Evolutionary conservation across 352 stramenopile genomes (phyloP).

Genomic region (Phytophthora pistaciae): DNA sequence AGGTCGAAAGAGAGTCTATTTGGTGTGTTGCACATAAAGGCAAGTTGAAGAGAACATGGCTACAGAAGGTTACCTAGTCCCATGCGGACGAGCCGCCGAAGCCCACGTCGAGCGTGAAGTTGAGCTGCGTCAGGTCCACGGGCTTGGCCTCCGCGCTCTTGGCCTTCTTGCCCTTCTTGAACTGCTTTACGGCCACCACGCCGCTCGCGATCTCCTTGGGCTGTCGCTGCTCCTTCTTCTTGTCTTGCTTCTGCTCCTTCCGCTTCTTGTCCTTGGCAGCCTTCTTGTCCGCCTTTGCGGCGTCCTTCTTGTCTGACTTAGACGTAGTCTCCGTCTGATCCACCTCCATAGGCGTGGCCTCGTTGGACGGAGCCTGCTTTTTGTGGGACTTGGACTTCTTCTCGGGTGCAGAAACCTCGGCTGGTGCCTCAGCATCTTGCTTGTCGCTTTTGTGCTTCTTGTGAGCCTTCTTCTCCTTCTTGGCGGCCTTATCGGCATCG

Average conservation of each 20-base stretch:
- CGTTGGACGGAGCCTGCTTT: constrained; percentile 16
- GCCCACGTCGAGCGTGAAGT: constrained; percentile 73
- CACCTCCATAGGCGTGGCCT: constrained; percentile 32
- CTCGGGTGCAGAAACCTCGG: constrained; percentile 9
- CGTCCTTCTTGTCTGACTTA: constrained; percentile 21
- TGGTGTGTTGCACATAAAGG: constrained; percentile 27
- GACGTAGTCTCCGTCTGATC: constrained; percentile 16
- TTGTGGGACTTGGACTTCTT: constrained; percentile 34
- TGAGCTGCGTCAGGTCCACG: constrained; percentile 67
- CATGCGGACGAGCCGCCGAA: constrained; percentile 77
- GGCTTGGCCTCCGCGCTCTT: constrained; percentile 35
- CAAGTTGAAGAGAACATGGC: constrained; percentile 12
- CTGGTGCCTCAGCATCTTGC: not conserved
- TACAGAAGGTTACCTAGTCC: constrained; percentile 48
- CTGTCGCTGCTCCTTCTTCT: constrained; percentile 55
- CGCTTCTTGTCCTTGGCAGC: constrained; percentile 40
- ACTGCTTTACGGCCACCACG: constrained; percentile 80
- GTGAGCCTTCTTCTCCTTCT: constrained; percentile 39
- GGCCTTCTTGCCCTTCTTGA: constrained; percentile 72
- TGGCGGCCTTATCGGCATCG: constrained; percentile 21
- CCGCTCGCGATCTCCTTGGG: constrained; percentile 79
- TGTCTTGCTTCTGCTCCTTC: constrained; percentile 41
- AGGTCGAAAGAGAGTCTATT: constrained; percentile 28
- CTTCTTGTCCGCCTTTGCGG: constrained; percentile 39
- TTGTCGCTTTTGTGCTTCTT: constrained; percentile 47